Evolutionary conservation across 176 grass and related monocot species (phyloP), one percentile per base, ranked within the genome.

Genomic region (Pharus latifolius): DNA sequence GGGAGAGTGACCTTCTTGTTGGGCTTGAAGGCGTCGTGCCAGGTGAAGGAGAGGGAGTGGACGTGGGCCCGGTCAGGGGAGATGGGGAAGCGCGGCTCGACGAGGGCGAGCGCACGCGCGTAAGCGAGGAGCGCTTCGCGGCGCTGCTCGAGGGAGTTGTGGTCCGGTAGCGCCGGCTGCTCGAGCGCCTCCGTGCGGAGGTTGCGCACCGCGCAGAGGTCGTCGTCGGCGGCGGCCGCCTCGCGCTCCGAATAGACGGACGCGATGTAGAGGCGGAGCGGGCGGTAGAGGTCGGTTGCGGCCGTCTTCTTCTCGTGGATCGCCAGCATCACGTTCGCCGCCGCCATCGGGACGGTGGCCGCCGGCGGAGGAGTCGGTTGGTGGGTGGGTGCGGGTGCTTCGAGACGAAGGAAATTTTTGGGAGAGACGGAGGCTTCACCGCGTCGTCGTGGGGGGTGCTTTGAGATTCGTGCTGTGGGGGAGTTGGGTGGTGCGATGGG

Each of bases 281-380:
- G 87, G 64, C 90, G 90, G 77, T 99, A 95, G 75, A 99, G 75
- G 57, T 99, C 96, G 14, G 74, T 66, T 6, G 90, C 7, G 8
- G 79, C 19, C 1, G 90, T 76, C 54, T 91, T 99, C 90, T 99
- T 99, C 82, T 99, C 96, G 82, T 99, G 96, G 31, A 99, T 89
- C 18, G 87, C 96, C 16, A 99, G 90, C 96, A 95, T 99, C 69
- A 99, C 78, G 87, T 94, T 99, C 60, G 74, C 32, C 60, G 52
- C 51, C 60, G 88, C 63, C 78, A 79, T 86, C 35, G 50, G 58
- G 70, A 45, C 43, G 48, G 56, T 70, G 28, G 57, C 58, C 49
- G 77, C 52, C 34, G 31, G 65, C 12, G 28, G 70, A 41, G 20
- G 20, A 42, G 69, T 31, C 19, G 53, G 35, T 57, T 28, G 62